Base-by-base conservation (phyloP, 2,329 filamentous ascomycete genomes). In the Passalora sequoiae region DNA sequence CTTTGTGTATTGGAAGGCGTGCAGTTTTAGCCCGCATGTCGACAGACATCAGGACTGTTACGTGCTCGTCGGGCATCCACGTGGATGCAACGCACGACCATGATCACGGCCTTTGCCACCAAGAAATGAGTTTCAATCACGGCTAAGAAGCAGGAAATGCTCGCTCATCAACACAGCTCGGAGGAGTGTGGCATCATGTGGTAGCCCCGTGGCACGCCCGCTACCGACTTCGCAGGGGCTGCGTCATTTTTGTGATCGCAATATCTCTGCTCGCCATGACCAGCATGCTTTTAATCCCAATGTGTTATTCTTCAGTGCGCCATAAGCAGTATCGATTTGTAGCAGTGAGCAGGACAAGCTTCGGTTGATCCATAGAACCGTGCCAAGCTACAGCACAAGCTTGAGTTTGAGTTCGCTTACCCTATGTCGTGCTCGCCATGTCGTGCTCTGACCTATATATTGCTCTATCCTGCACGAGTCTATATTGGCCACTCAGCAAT, bases 371-470 rank as follows among this genome's bases (percentile, higher is more conserved):
- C 16, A 4, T 17, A n/a, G 32, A 42, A 25, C 38, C 36, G n/a
- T 28, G 25, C 37, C 27, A 29, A 21, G 24, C 37, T 17, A 24
- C 19, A n/a, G 30, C 21, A 6, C 24, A 40, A 45, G 29, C 43
- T 45, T 28, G 20, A 35, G n/a, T 29, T 38, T 20, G 19, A 21
- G 21, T 37, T 40, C 20, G 22, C 19, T 32, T 28, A 32, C 19
- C 38, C 28, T 32, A 20, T 36, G 32, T 36, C 20, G 32, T 36
- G 31, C 31, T 33, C 13, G 12, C 10, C 17, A 40, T 46, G 43
- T 46, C 43, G 43, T 46, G 44, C 44, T 46, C 38, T 17, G 33
- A 28, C 38, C 44, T 46, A 33, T 40, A 46, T 33, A 42, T 46
- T 38, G 42, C 13, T 22, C 29, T 30, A 45, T 45, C 28, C 32